Percentiles rank a stretch among this genome's conserved stretches.
These are phyloP conservation scores for Nitzschia inconspicua DNA, from an alignment of 108 stramenopile species.

Conservation along the genomic window DNA sequence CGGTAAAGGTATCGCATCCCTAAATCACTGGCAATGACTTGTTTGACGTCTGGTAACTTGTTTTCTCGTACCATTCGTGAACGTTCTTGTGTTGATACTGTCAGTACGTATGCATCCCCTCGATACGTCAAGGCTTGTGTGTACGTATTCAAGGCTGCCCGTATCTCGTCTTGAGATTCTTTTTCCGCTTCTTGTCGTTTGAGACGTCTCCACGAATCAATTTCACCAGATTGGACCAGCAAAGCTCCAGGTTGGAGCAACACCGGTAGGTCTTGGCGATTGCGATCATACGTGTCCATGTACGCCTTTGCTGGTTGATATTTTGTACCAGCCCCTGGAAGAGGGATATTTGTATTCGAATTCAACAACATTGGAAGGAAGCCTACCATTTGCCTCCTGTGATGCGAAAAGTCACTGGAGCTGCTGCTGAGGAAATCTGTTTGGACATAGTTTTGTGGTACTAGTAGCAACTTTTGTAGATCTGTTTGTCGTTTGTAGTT, in stretches of 20 bases:
- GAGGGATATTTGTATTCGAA: no score
- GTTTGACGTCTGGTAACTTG: conserved; percentile 42
- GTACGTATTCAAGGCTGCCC: conserved; percentile 58
- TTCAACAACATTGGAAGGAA: conserved; percentile 4
- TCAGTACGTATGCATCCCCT: conserved; percentile 45
- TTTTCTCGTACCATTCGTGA: conserved; percentile 48
- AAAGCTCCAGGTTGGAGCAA: conserved; percentile 43
- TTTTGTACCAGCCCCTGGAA: no score
- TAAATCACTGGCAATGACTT: conserved; percentile 48
- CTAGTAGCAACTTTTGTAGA: conserved; percentile 32
- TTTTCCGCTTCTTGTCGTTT: conserved; percentile 34
- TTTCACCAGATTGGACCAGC: conserved; percentile 52
- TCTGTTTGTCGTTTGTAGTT: conserved; percentile 2
- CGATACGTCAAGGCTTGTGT: conserved; percentile 47
- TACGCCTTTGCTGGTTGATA: conserved; percentile 44
- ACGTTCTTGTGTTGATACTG: conserved; percentile 15
- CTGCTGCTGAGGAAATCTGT: no score
- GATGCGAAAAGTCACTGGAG: conserved; percentile 17
- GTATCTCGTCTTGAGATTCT: conserved; percentile 33
- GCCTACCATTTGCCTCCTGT: neutral
- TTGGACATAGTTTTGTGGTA: conserved; percentile 36
- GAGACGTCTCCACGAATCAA: conserved; percentile 53
- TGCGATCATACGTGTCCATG: conserved; percentile 34
- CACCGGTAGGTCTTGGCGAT: conserved; percentile 28
- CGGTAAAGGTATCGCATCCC: conserved; percentile 45